phyloP scores from a whole-genome alignment of 139 green algal genomes.

The Chlorella sp. region DNA sequence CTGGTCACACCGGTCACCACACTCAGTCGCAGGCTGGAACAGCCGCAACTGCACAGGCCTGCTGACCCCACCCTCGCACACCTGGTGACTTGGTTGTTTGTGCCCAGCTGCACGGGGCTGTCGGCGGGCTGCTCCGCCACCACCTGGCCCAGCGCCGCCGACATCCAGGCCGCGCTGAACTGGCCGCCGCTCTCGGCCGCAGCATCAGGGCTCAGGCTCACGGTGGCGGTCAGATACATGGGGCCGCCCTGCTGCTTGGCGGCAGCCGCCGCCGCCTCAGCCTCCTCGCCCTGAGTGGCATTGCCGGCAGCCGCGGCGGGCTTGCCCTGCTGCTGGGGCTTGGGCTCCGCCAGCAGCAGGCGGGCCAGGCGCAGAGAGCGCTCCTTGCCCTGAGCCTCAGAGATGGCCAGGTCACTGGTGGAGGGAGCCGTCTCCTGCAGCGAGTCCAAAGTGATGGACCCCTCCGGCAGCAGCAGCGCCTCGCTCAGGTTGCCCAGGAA shows the following conservation, averaged over 20 bases:
- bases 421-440: not conserved
- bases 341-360: not conserved
- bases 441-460: not conserved
- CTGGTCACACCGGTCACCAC: no score
- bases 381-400: not conserved
- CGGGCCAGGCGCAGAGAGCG: no score
- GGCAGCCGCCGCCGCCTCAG: not conserved
- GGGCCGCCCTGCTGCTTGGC: not conserved
- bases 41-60: no score
- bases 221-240: not conserved
- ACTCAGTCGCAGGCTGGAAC: no score
- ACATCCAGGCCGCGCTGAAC: constrained; percentile 20
- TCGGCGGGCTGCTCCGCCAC: not conserved
- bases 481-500: constrained; percentile 16
- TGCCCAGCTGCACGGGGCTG: not conserved
- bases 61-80: not conserved
- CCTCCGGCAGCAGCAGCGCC: constrained; percentile 11
- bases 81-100: not conserved
- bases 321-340: not conserved
- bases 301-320: not conserved
- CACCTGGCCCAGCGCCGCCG: not conserved
- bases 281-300: no score
- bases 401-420: constrained; percentile 1
- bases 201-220: not conserved
- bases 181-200: not conserved